Evolutionary conservation across 2,329 filamentous ascomycete species (phyloP).

Genomic region (Calonectria hongkongensis): DNA sequence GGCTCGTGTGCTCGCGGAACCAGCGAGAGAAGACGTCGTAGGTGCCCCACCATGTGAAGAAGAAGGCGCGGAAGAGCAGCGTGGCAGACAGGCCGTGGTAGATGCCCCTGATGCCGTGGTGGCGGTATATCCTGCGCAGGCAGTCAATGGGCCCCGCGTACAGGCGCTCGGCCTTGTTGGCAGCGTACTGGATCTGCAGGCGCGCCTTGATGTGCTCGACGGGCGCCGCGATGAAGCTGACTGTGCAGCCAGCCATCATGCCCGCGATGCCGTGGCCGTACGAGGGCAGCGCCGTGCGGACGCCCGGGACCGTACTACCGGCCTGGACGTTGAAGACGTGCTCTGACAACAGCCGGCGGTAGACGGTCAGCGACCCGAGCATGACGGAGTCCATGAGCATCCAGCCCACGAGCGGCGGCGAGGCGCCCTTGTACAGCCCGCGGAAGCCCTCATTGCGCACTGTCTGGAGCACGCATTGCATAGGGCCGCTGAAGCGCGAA

Average conservation of each 20-base stretch:
- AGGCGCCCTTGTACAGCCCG: slow-evolving; percentile 95
- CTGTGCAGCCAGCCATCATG: slow-evolving; percentile 89
- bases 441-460: slow-evolving; percentile 88
- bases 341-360: slow-evolving; percentile 88
- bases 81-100: slow-evolving; percentile 92
- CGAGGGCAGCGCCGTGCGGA: slow-evolving; percentile 75
- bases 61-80: slow-evolving; percentile 91
- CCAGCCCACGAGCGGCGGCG: slow-evolving; percentile 95
- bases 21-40: slow-evolving; percentile 89
- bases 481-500: slow-evolving; percentile 87
- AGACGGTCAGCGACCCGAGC: slow-evolving; percentile 93
- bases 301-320: slow-evolving; percentile 37
- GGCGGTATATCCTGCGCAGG: slow-evolving; percentile 78
- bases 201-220: slow-evolving; percentile 97
- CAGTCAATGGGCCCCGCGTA: slow-evolving; percentile 95
- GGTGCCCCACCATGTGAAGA: slow-evolving; percentile 99
- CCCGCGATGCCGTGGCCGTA: slow-evolving; percentile 92
- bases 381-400: slow-evolving; percentile 97
- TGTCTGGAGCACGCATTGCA: slow-evolving; percentile 91
- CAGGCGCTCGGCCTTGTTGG: slow-evolving; percentile 83
- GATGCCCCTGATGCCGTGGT: slow-evolving; percentile 85
- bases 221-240: slow-evolving; percentile 93
- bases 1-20: slow-evolving; percentile 78
- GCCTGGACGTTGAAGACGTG: slow-evolving; percentile 80
- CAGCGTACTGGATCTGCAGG: slow-evolving; percentile 94